Conservation (phyloP, 768 basidiomycete genomes). For the Neoboletus subvelutipes region DNA sequence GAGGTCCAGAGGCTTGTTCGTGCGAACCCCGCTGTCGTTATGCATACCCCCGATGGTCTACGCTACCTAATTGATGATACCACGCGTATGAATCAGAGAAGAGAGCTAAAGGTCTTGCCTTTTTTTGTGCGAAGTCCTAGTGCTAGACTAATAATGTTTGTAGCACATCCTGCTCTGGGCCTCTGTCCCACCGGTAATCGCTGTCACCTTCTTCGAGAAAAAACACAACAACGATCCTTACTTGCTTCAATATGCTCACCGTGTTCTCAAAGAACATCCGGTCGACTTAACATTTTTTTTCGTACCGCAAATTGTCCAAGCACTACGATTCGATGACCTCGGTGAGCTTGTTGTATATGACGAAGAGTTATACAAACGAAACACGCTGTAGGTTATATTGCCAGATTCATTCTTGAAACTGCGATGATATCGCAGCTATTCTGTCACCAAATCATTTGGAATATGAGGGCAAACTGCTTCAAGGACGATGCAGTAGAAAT, state of each 20-base stretch:
- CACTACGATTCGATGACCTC: slow-evolving; percentile 83
- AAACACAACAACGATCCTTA: slow-evolving; percentile 81
- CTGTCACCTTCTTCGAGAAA: slow-evolving; percentile 82
- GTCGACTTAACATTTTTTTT: slow-evolving; percentile 98
- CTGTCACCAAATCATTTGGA: slow-evolving; percentile 99
- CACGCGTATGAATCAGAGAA: slow-evolving; percentile 52
- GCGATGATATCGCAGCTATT: slow-evolving; percentile 96
- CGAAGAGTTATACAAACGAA: neutral
- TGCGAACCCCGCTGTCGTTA: slow-evolving; percentile 62
- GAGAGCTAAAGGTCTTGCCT: slow-evolving; percentile 70
- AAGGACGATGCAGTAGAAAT: slow-evolving; percentile 88
- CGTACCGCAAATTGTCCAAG: slow-evolving; percentile 97
- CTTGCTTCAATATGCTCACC: slow-evolving; percentile 92
- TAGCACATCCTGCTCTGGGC: slow-evolving; percentile 90
- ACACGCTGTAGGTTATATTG: slow-evolving; percentile 72
- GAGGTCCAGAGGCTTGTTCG: slow-evolving; percentile 79
- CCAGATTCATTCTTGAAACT: slow-evolving; percentile 94
- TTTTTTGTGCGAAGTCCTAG: neutral
- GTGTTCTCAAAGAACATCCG: slow-evolving; percentile 92
- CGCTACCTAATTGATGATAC: slow-evolving; percentile 75
- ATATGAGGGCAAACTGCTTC: slow-evolving; percentile 98
- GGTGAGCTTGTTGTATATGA: slow-evolving; percentile 46
- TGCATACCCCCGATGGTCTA: slow-evolving; percentile 80
- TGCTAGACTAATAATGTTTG: slow-evolving; percentile 1
- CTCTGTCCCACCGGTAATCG: slow-evolving; percentile 80